Evolutionary conservation across 1,139 yeast genomes (phyloP), one percentile per base, ranked within the genome.

Genomic region (Yamadazyma songkhlaensis): DNA sequence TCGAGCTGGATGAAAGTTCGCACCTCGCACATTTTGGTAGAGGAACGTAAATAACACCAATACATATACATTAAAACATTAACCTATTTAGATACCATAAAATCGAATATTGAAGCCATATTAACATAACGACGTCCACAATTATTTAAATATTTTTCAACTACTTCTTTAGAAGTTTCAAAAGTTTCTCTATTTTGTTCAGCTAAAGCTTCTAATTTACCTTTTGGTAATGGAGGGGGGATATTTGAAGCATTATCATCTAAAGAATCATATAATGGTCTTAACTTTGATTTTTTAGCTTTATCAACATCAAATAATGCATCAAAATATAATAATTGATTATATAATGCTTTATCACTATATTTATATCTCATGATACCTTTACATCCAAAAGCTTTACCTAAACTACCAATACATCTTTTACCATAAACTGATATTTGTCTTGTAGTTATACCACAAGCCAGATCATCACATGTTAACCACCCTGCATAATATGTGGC

Each of bases 101-200:
- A 79, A 37, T 79, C 85, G 59, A 92, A 92, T 26, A 89, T 82
- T 25, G 79, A 69, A 7, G 83, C 82, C 88, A 92, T 82, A 54
- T 88, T 88, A 32, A 92, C 97, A 59, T 83, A 90, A 38, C 97
- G 76, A 50, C 97, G 82, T 9, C 96, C 97, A 62, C 95, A 86
- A 47, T 86, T 86, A 37, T 71, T 69, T 53, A 92, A 65, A 51
- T 92, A 92, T 59, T 82, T 82, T 46, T 79, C 77, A 1, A 86
- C 84, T 6, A 88, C 82, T n/a, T 67, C 66, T 36, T 77, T 71
- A 46, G 80, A 74, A 9, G 63, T 51, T n/a, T 60, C 73, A 53
- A 90, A 84, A 25, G 77, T 53, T 11, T 65, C 79, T 37, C 90
- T 67, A 54, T 89, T 89, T 53, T 86, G 95, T 54, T 87, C 96